phyloP scores from a whole-genome alignment of 345 rosid species.

The Firmiana major region DNA sequence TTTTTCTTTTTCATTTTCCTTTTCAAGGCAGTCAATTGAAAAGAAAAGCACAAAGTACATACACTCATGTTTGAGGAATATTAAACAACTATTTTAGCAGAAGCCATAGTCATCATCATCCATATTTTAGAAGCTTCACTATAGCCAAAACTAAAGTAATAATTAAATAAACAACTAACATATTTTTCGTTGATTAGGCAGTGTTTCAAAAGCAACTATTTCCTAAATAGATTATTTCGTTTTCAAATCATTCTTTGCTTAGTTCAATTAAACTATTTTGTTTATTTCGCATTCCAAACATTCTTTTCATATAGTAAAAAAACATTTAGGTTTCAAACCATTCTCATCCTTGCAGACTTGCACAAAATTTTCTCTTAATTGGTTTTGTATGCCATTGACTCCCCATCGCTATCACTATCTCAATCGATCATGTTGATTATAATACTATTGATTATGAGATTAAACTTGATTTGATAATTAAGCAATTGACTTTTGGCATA shows the following conservation, averaged over 20 bases:
- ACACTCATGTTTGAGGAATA: neutral
- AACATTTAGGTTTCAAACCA: neutral
- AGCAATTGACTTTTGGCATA: neutral
- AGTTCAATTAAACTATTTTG: neutral
- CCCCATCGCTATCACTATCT: conserved; percentile 4
- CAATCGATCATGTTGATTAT: conserved; percentile 6
- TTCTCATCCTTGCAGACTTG: neutral
- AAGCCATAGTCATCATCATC: neutral
- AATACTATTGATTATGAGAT: conserved; percentile 5
- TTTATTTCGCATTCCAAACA: neutral
- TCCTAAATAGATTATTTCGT: neutral
- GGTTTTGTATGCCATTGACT: neutral
- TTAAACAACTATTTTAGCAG: neutral
- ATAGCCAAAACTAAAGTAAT: neutral
- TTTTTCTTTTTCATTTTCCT: neutral
- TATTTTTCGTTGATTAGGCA: neutral
- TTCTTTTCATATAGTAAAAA: neutral
- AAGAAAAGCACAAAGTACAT: neutral
- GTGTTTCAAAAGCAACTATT: neutral
- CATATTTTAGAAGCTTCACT: neutral
- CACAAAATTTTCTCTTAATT: neutral
- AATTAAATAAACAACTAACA: neutral
- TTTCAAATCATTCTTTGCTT: neutral
- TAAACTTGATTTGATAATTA: neutral
- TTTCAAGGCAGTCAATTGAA: neutral